A percentile compares a stretch with the other conserved stretches of the same genome.
Conservation (phyloP, 495 filamentous ascomycete species). For the Bathelium albidoporum region DNA sequence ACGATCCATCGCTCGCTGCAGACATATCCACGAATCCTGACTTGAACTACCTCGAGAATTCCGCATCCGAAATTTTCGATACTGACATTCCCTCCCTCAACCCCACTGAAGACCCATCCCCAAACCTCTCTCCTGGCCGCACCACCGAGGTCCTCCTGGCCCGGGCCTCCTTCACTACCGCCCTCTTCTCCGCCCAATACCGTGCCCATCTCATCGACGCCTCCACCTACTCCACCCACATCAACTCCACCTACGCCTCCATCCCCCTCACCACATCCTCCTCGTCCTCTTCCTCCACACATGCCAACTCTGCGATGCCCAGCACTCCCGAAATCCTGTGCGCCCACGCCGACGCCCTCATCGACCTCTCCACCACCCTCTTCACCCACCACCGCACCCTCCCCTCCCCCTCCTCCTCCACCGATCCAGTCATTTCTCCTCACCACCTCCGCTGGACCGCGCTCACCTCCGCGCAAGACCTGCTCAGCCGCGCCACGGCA, state of each 20-base stretch:
- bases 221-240: conserved; percentile 11
- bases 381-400: background rate
- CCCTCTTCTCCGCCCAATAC: conserved; percentile 20
- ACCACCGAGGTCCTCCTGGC: conserved; percentile 9
- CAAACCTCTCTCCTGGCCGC: conserved; percentile 13
- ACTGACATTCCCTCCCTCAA: conserved; percentile 32
- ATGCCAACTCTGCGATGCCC: too few relatives aligned
- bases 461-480: conserved; percentile 12
- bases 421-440: conserved; percentile 5
- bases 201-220: conserved; percentile 11
- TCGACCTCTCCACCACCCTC: conserved; percentile 8
- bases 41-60: conserved; percentile 44
- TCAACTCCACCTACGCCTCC: background rate
- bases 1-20: conserved; percentile 31
- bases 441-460: conserved; percentile 15
- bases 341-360: conserved; percentile 15
- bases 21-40: conserved; percentile 27
- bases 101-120: background rate
- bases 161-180: conserved; percentile 16
- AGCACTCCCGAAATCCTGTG: conserved; percentile 10
- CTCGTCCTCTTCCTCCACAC: too few relatives aligned
- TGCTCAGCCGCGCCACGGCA: conserved; percentile 13
- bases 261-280: conserved; percentile 3
- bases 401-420: background rate
- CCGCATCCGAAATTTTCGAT: conserved; percentile 37